Percentiles rank a stretch among this genome's conserved stretches.
These are phyloP conservation scores for Scheffersomyces cryptocercus DNA, from an alignment of 1,139 yeast genomes.

Conservation along the genomic window DNA sequence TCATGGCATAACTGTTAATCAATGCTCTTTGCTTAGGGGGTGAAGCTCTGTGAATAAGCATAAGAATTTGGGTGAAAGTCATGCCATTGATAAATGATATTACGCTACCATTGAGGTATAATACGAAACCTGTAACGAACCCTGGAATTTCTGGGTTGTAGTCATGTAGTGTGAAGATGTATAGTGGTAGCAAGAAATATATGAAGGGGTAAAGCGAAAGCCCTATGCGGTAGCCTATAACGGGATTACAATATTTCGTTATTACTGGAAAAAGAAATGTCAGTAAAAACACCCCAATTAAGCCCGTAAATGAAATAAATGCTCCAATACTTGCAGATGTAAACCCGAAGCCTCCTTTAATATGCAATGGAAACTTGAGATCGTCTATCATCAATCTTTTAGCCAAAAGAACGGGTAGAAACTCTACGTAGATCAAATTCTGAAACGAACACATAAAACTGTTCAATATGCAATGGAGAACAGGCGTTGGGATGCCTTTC, in stretches of 20 bases:
- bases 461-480: background rate
- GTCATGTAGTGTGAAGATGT: slow-evolving; percentile 20
- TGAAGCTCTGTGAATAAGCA: slow-evolving; percentile 51
- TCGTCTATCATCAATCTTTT: slow-evolving; percentile 12
- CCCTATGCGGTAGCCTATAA: slow-evolving; percentile 21
- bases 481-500: background rate
- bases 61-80: slow-evolving; percentile 41
- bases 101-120: slow-evolving; percentile 6
- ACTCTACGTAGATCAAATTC: slow-evolving; percentile 21
- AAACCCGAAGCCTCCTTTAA: slow-evolving; percentile 24
- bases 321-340: slow-evolving; percentile 22
- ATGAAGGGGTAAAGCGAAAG: slow-evolving; percentile 23
- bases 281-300: slow-evolving; percentile 25
- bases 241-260: slow-evolving; percentile 22
- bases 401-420: slow-evolving; percentile 24
- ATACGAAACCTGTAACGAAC: slow-evolving; percentile 11
- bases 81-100: slow-evolving; percentile 20
- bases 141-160: slow-evolving; percentile 15
- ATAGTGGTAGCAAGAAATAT: slow-evolving; percentile 22
- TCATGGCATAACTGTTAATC: slow-evolving; percentile 50
- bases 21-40: slow-evolving; percentile 50
- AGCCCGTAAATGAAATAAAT: slow-evolving; percentile 25
- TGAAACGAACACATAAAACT: slow-evolving; percentile 20
- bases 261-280: slow-evolving; percentile 24
- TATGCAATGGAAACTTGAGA: slow-evolving; percentile 19